These are phyloP conservation scores for Melaleuca alternifolia DNA, from an alignment of 345 rosid species.

Conservation along the genomic window DNA sequence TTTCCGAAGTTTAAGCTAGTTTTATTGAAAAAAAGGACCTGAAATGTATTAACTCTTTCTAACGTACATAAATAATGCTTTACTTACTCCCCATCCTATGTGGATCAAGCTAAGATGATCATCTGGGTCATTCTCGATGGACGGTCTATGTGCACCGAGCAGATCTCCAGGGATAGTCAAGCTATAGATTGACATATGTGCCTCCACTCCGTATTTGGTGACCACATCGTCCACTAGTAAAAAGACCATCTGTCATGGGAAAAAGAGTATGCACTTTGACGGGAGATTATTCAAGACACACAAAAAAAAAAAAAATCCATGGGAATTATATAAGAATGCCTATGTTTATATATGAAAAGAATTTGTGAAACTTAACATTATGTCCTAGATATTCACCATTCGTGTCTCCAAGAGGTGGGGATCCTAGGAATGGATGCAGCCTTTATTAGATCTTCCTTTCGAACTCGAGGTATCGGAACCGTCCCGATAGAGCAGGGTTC, in stretches of 20 bases:
- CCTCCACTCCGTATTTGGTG: not conserved
- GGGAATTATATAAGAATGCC: not conserved
- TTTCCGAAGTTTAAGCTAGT: no score
- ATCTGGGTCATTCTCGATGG: not conserved
- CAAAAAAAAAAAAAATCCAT: not conserved
- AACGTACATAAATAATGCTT: no score
- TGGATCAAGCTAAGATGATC: not conserved
- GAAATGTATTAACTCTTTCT: no score
- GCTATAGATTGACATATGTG: not conserved
- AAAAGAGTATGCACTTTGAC: not conserved
- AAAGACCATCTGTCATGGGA: not conserved
- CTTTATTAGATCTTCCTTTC: not conserved
- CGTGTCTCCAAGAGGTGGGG: not conserved
- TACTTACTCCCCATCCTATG: not conserved
- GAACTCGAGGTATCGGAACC: not conserved
- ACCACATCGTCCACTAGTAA: not conserved
- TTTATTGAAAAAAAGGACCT: accelerated
- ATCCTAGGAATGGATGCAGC: not conserved
- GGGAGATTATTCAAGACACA: not conserved
- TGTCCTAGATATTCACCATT: not conserved
- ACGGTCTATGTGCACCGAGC: not conserved
- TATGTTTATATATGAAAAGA: no score
- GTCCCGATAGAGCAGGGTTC: not conserved
- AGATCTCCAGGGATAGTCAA: not conserved
- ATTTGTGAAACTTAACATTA: not conserved